phyloP scores from a whole-genome alignment of 768 basidiomycete genomes.

The Gloeopeniophorella convolvens region DNA sequence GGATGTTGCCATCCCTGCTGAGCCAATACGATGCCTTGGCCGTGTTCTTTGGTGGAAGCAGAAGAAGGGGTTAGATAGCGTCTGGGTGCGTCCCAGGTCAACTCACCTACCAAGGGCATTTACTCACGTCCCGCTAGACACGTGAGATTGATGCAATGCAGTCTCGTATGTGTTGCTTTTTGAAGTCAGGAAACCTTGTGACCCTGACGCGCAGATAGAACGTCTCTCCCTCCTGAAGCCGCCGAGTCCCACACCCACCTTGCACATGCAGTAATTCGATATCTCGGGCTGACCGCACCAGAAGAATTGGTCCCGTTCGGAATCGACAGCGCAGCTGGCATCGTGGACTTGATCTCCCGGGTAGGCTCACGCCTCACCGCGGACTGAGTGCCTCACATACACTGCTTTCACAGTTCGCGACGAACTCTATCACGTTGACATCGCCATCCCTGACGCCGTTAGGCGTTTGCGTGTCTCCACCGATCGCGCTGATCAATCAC shows the following conservation, averaged over 20 bases:
- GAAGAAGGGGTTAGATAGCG: constrained; percentile 45
- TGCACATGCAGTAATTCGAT: constrained; percentile 68
- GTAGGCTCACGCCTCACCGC: constrained; percentile 34
- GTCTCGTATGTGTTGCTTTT: constrained; percentile 52
- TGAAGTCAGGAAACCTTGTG: background rate
- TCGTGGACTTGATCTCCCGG: constrained; percentile 67
- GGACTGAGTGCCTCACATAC: background rate
- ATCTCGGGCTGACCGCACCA: constrained; percentile 54
- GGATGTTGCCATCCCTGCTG: constrained; percentile 52
- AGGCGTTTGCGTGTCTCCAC: constrained; percentile 78
- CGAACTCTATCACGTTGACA: constrained; percentile 87
- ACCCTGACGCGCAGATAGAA: constrained; percentile 42
- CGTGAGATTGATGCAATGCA: constrained; percentile 64
- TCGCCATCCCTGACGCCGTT: constrained; percentile 72
- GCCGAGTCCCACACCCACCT: constrained; percentile 60
- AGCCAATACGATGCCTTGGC: constrained; percentile 74
- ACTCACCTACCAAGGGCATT: background rate
- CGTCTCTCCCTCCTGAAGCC: constrained; percentile 40
- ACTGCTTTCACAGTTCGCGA: constrained; percentile 58
- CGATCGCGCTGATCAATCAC: constrained; percentile 79
- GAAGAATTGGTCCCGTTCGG: constrained; percentile 53
- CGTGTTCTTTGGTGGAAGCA: constrained; percentile 64
- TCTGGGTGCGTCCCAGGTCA: constrained; percentile 44
- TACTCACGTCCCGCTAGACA: constrained; percentile 34
- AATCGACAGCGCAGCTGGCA: constrained; percentile 49